These are phyloP conservation scores for Melastoma candidum DNA, from an alignment of 441 rosid species.

Conservation along the genomic window DNA sequence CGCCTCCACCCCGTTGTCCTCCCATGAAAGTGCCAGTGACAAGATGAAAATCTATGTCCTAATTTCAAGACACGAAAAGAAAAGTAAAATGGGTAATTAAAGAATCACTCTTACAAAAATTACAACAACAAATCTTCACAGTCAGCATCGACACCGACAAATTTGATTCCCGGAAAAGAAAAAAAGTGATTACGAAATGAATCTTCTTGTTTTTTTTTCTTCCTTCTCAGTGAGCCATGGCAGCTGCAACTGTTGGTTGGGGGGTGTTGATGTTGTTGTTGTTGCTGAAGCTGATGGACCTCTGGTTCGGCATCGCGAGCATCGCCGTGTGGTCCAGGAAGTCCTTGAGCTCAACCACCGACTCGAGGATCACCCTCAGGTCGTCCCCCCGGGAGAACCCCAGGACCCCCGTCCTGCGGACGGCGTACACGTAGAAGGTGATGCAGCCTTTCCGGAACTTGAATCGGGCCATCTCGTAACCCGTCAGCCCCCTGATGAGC, in stretches of 20 bases:
- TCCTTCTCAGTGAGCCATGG: constrained; percentile 58
- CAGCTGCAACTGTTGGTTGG: constrained; percentile 23
- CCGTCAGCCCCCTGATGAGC: constrained; percentile 51
- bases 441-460: constrained; percentile 91
- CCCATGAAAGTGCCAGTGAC: no score
- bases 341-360: constrained; percentile 79
- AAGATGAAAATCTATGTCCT: no score
- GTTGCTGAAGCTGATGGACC: constrained; percentile 42
- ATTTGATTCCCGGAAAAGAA: no score
- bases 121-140: no score
- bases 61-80: no score
- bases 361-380: constrained; percentile 54
- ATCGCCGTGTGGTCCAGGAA: constrained; percentile 94
- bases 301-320: constrained; percentile 89
- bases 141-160: no score
- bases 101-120: no score
- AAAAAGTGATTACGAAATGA: no score
- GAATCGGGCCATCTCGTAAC: constrained; percentile 83
- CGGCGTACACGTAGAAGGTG: constrained; percentile 88
- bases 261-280: no score
- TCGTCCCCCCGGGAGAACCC: constrained; percentile 73
- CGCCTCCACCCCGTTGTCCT: no score
- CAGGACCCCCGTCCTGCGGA: constrained; percentile 34
- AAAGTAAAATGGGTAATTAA: no score
- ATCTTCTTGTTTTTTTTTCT: no score